phyloP scores from a whole-genome alignment of 805 yeast genomes.

The Myxozyma sirexii region DNA sequence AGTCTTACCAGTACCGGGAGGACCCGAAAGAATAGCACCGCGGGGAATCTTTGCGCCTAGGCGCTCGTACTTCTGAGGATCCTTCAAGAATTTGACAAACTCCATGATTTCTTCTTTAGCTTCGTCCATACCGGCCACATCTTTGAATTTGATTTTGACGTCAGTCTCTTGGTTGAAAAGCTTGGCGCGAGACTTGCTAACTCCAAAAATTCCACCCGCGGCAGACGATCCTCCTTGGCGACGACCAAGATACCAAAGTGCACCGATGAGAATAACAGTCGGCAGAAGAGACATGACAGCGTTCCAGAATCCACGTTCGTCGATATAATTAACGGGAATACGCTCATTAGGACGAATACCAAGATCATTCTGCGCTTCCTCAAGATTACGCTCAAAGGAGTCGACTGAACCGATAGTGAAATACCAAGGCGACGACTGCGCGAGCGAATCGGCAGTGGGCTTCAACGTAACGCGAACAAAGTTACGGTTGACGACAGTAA shows the following conservation, averaged over 20 bases:
- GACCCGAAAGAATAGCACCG: conserved; percentile 96
- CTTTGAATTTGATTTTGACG: conserved; percentile 83
- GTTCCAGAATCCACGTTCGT: conserved; percentile 67
- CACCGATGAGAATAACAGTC: conserved; percentile 85
- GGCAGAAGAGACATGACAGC: conserved; percentile 77
- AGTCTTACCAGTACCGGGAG: conserved; percentile 99
- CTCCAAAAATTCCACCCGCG: conserved; percentile 75
- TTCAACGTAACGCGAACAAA: conserved; percentile 68
- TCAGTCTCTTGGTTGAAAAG: conserved; percentile 89
- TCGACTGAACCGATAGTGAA: conserved; percentile 91
- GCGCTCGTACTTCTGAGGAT: conserved; percentile 86
- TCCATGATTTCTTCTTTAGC: conserved; percentile 98
- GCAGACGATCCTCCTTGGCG: conserved; percentile 63
- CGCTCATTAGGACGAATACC: conserved; percentile 63
- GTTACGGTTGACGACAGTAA: conserved; percentile 75
- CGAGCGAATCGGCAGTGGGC: conserved; percentile 57
- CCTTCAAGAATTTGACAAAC: conserved; percentile 88
- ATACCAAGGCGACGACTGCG: conserved; percentile 45
- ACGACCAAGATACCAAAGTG: conserved; percentile 79
- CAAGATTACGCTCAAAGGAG: conserved; percentile 77
- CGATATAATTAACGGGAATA: conserved; percentile 79
- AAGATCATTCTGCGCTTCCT: conserved; percentile 71
- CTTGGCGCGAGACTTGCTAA: conserved; percentile 85
- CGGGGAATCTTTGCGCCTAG: conserved; percentile 97
- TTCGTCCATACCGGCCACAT: conserved; percentile 97